Base-by-base conservation (phyloP, 2,329 filamentous ascomycete species). In the Penicillium sp. region DNA sequence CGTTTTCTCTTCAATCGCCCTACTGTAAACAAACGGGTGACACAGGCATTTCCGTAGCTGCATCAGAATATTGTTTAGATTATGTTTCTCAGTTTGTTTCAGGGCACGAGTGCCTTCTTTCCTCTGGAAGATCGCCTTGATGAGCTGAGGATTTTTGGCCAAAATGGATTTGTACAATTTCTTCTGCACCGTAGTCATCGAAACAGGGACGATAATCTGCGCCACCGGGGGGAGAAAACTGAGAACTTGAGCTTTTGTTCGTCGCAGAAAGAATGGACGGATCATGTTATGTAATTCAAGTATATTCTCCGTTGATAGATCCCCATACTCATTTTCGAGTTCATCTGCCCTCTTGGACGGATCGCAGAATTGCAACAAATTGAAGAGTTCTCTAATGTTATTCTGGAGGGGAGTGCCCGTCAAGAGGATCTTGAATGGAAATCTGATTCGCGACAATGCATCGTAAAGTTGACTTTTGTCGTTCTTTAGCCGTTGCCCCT, bases 41-140 rank as follows among this genome's bases (percentile, higher is more conserved):
- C 91, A 96, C 2, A 98, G 76, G 57, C 88, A 95, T 66, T 96
- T 97, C 17, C 93, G 82, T n/a, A 98, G 77, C 67, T 98, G 93
- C 80, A 96, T 88, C 38, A 98, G 70, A 33, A 98, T 95, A 60
- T 98, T 98, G 76, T 85, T 95, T 50, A 97, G 72, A 54, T 83
- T 91, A 37, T 87, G 83, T 6, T 85, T 80, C 52, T 97, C 90
- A 15, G 77, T 77, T 26, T 77, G 75, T 60, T 83, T 87, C 43
- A 88, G 57, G 40, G 68, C 71, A 54, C 78, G 81, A 39, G 75
- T 76, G n/a, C n/a, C n/a, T n/a, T n/a, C n/a, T 31, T 83, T 79
- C 6, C 82, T 82, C 60, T 68, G 67, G 55, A 97, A 90, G 40
- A 98, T 88, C 0, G 90, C 81, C 57, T 84, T 85, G 64, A 98